Conservation (phyloP, 345 rosid genomes). For the Gossypium bickii region DNA sequence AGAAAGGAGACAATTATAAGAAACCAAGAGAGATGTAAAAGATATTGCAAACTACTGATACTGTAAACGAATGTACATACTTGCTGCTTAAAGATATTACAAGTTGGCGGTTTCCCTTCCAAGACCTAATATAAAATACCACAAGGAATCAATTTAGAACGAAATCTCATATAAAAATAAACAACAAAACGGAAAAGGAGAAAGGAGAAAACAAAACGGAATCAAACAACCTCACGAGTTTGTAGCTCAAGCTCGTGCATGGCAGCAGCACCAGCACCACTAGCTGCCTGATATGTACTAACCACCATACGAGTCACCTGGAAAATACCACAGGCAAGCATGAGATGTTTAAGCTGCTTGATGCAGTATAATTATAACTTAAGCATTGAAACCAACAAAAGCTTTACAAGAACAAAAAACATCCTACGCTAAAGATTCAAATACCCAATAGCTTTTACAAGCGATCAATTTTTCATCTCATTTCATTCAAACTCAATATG, state of each 20-base stretch:
- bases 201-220: neutral
- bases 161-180: neutral
- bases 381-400: neutral
- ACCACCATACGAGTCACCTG: slow-evolving; percentile 97
- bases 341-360: neutral
- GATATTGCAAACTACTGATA: neutral
- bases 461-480: neutral
- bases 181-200: neutral
- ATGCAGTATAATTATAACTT: neutral
- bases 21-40: neutral
- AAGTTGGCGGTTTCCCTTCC: slow-evolving; percentile 86
- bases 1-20: neutral
- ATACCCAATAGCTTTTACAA: neutral
- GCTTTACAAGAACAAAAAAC: neutral
- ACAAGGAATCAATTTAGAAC: neutral
- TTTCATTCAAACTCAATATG: neutral
- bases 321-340: slow-evolving; percentile 6
- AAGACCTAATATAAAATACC: slow-evolving; percentile 43
- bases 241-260: slow-evolving; percentile 98
- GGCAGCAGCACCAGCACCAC: slow-evolving; percentile 99
- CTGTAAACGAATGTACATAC: slow-evolving; percentile 27
- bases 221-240: slow-evolving; percentile 79
- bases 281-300: slow-evolving; percentile 97
- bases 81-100: slow-evolving; percentile 75
- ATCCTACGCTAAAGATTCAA: neutral